Conservation (phyloP, 225 moss, liverwort and hornwort genomes). For the Bryoerythrophyllum caledonicum region DNA sequence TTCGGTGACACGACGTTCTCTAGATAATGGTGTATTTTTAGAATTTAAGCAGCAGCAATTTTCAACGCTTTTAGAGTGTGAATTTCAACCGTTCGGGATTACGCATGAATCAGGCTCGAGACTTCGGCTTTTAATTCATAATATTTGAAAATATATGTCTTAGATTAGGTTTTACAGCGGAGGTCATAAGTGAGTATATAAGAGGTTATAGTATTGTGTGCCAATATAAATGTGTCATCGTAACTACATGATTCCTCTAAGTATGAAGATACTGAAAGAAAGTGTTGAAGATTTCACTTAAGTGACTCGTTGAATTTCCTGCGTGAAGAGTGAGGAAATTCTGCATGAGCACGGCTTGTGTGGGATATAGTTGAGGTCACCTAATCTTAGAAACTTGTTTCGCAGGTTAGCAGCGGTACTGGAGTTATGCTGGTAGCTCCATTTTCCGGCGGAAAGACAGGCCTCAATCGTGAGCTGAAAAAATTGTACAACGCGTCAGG, state of each 20-base stretch:
- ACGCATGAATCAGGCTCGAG: neutral
- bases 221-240: neutral
- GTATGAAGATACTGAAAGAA: neutral
- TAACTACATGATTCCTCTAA: neutral
- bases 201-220: neutral
- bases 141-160: neutral
- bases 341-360: neutral
- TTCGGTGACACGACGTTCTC: neutral
- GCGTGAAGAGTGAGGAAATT: neutral
- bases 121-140: neutral
- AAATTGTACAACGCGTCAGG: slow-evolving; percentile 48
- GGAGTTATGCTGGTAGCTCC: slow-evolving; percentile 61
- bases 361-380: neutral
- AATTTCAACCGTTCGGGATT: neutral
- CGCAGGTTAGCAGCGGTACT: slow-evolving; percentile 60
- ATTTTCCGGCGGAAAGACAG: slow-evolving; percentile 58
- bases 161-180: neutral
- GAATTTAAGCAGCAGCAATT: neutral
- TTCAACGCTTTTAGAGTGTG: neutral
- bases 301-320: neutral
- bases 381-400: neutral
- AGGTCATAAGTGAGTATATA: neutral
- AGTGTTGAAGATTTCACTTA: neutral
- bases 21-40: neutral
- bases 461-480: slow-evolving; percentile 57